Evolutionary conservation across 306 rosid genomes (phyloP), one percentile per base, ranked within the genome.

Genomic region (Luffa acutangula): DNA sequence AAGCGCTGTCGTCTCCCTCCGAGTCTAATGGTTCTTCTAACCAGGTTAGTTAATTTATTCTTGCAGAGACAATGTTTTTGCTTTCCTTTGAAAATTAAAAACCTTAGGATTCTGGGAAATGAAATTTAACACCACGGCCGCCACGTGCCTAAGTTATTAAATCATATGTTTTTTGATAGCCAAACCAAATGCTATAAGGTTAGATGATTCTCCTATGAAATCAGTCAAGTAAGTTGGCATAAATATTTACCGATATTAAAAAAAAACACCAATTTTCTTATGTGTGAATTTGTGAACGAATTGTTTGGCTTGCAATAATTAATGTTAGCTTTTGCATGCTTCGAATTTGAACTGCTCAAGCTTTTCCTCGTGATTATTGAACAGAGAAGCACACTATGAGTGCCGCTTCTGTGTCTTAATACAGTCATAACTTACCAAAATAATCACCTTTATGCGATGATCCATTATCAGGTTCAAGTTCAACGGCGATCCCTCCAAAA

Each of bases 31-130:
- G 75, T 80, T 77, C 89, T 76, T 71, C 89, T 76, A 15, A 15
- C 84, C 86, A 86, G 97, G 98, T 90, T 81, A 74, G 81, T 80
- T 78, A 37, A 43, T 67, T 76, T 58, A 21, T 15, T 3, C 13
- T 42, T 25, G 11, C n/a, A 13, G 9, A 42, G 18, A 21, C n/a
- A 11, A 45, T 21, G 25, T 67, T 67, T n/a, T 41, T 66, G 52
- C 31, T 21, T 58, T n/a, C 11, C 60, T 56, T 56, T 3, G 62
- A 25, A 25, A 25, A 25, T 25, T 25, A 25, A 25, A 25, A 25
- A 25, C 31, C 31, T 25, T 25, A 25, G 31, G 31, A 25, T 25
- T 25, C 31, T 25, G n/a, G n/a, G n/a, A n/a, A n/a, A n/a, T n/a
- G n/a, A n/a, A n/a, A n/a, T n/a, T n/a, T n/a, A n/a, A n/a, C n/a